phyloP scores from a whole-genome alignment of 495 filamentous ascomycete genomes.

The Darksidea phi region DNA sequence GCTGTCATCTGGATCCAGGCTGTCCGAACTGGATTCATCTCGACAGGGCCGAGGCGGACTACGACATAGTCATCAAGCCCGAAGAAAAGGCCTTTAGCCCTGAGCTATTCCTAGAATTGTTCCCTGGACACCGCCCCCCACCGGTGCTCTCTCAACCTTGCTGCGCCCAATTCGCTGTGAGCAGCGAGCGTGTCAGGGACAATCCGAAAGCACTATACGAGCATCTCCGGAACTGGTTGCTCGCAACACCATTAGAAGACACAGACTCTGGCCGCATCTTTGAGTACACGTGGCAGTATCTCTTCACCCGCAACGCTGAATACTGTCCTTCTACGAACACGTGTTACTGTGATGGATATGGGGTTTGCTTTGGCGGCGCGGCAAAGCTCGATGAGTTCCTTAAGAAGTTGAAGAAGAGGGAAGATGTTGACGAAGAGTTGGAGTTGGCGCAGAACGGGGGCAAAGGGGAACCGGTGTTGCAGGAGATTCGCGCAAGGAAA shows the following conservation, averaged over 20 bases:
- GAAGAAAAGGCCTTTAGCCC: conserved; percentile 24
- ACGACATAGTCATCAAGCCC: conserved; percentile 23
- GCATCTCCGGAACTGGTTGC: conserved; percentile 22
- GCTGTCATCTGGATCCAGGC: conserved; percentile 60
- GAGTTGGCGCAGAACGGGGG: conserved; percentile 5
- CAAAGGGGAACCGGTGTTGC: conserved; percentile 6
- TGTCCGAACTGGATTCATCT: conserved; percentile 59
- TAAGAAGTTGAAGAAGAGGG: conserved; percentile 15
- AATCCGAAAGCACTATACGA: conserved; percentile 20
- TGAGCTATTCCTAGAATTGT: conserved; percentile 23
- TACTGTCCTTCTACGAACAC: conserved; percentile 21
- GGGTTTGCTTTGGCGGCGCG: conserved; percentile 29
- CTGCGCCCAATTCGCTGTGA: conserved; percentile 28
- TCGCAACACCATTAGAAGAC: conserved; percentile 18
- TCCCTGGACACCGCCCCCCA: conserved; percentile 19
- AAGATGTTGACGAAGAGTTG: conserved; percentile 11
- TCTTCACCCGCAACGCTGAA: conserved; percentile 25
- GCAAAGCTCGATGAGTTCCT: conserved; percentile 20
- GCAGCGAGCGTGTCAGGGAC: conserved; percentile 7
- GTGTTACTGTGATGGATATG: conserved; percentile 34
- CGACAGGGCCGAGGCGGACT: conserved; percentile 15
- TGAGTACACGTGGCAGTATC: conserved; percentile 33
- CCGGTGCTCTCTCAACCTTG: conserved; percentile 24
- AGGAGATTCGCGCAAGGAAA: conserved; percentile 2
- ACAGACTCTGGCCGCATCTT: conserved; percentile 25